These are phyloP conservation scores for Scheffersomyces stambukii DNA, from an alignment of 1,139 yeast species.

Conservation along the genomic window DNA sequence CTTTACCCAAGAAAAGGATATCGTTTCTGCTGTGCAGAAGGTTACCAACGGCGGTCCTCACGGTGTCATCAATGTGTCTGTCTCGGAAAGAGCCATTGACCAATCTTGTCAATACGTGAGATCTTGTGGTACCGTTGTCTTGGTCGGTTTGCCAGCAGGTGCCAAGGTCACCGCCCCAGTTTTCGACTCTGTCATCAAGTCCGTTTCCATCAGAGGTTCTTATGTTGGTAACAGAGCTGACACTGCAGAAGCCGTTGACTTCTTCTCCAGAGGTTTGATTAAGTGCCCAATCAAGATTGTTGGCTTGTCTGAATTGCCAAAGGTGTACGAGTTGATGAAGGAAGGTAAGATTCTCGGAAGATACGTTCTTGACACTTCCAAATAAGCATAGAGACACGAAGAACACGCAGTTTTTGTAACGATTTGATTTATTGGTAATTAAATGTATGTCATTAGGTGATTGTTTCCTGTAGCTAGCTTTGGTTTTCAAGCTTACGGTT, in stretches of 20 bases:
- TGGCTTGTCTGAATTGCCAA: conserved; percentile 61
- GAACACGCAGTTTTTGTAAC: no score
- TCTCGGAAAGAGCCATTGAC: conserved; percentile 61
- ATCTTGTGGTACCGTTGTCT: conserved; percentile 65
- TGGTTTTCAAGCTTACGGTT: neutral
- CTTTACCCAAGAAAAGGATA: conserved; percentile 54
- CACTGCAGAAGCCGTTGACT: conserved; percentile 71
- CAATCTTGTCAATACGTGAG: conserved; percentile 65
- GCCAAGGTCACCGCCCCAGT: conserved; percentile 63
- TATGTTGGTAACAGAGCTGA: conserved; percentile 82
- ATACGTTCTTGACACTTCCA: conserved; percentile 69
- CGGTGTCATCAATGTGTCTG: conserved; percentile 71
- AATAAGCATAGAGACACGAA: conserved; percentile 33
- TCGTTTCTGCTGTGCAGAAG: conserved; percentile 50
- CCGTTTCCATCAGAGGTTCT: conserved; percentile 64
- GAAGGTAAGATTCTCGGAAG: conserved; percentile 70
- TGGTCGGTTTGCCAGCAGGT: conserved; percentile 73
- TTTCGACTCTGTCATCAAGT: conserved; percentile 61
- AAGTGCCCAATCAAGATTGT: conserved; percentile 68
- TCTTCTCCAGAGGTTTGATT: conserved; percentile 66
- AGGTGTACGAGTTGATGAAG: conserved; percentile 64
- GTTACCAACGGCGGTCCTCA: conserved; percentile 78
- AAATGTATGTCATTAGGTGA: no score
- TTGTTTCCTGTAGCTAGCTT: neutral
- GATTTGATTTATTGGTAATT: no score